Base-by-base conservation (phyloP, 1,284 basidiomycete genomes). In the Fomitopsis schrenkii region DNA sequence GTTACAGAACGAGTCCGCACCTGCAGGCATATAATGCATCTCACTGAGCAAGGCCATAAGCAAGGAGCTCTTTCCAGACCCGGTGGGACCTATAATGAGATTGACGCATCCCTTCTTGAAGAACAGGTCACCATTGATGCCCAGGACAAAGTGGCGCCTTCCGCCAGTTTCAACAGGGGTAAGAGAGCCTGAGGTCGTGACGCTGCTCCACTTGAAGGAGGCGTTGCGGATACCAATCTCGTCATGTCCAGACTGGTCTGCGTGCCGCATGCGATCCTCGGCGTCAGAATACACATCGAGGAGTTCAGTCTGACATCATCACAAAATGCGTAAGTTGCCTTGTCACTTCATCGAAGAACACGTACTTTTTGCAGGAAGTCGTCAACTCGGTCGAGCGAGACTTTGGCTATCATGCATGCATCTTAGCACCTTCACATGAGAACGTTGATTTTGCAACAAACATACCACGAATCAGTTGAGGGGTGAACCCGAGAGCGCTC, bases 1-100 rank as follows among this genome's bases (percentile, higher is more conserved):
- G 63, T 83, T 85, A 71, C 80, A 88, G 78, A 85, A 88, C 0
- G 87, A 83, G 42, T 80, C 80, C 15, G 81, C 76, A 8, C 77
- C 76, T 9, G 76, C 70, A 6, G 83, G 79, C 15, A 81, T 71
- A 66, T 83, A 86, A 66, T 87, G 84, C 85, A 87, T 82, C 67
- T 87, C 83, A n/a, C 82, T 83, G 75, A 86, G 75, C 19, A 87
- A 71, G 1, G 84, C 85, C 79, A 85, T 80, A 14, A 84, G 70
- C 19, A 83, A 56, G 3, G 78, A 80, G 0, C 81, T 81, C 68
- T 82, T 83, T 5, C 83, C 83, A 1, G 76, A 79, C 9, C 82
- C 82, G 2, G 83, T 84, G 0, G 87, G 83, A 22, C 89, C 89
- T 36, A 87, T 77, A 60, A 91, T 79, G 42, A 90, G 71, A 68